Percentiles rank a stretch among this genome's conserved stretches.
Conservation (phyloP, 1,139 yeast genomes). For the Candida smagusa region DNA sequence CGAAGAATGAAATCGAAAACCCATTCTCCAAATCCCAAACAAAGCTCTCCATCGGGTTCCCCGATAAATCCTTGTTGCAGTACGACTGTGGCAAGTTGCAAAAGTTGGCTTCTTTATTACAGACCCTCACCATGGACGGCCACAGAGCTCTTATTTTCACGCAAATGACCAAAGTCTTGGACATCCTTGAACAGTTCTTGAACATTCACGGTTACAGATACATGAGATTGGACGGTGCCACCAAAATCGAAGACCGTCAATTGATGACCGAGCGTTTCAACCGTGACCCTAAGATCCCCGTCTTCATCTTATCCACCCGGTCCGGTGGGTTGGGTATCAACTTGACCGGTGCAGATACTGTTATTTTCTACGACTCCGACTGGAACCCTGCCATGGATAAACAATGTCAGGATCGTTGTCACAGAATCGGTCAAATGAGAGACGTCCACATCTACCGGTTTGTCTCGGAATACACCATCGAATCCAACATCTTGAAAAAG, state of each 20-base stretch:
- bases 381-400: conserved; percentile 99
- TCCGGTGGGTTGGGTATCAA: conserved; percentile 98
- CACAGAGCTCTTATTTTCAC: conserved; percentile 95
- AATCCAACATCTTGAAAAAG: conserved; percentile 87
- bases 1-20: conserved; percentile 39
- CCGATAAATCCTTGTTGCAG: conserved; percentile 87
- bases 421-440: conserved; percentile 96
- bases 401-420: conserved; percentile 99
- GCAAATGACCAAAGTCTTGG: conserved; percentile 96
- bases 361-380: conserved; percentile 97
- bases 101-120: conserved; percentile 69
- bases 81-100: conserved; percentile 98
- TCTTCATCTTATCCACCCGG: conserved; percentile 88
- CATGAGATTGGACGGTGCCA: conserved; percentile 95
- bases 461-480: conserved; percentile 95
- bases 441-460: conserved; percentile 96
- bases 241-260: conserved; percentile 96
- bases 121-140: conserved; percentile 76
- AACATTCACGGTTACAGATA: conserved; percentile 94
- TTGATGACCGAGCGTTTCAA: conserved; percentile 90
- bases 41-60: conserved; percentile 88
- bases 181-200: conserved; percentile 86
- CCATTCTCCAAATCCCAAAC: conserved; percentile 87
- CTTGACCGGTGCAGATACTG: conserved; percentile 97
- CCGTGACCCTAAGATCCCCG: conserved; percentile 80